Conservation (phyloP, 306 rosid species). For the Cucurbita pepo region DNA sequence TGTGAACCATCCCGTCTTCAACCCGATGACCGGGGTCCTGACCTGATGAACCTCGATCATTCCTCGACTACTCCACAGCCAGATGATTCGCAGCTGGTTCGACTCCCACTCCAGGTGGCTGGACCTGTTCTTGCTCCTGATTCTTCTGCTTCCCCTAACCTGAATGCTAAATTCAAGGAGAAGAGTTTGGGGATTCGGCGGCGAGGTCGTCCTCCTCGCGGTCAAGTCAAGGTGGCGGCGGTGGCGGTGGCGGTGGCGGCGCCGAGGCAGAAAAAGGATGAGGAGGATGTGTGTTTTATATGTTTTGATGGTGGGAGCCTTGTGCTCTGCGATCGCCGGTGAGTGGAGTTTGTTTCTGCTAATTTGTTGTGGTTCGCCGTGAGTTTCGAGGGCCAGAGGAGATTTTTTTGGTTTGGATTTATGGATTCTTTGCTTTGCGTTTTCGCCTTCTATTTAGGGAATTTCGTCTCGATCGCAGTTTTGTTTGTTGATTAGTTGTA, state of each 20-base stretch:
- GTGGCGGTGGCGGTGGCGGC: slow-evolving; percentile 17
- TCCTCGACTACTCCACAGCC: background rate
- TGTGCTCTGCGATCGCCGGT: slow-evolving; percentile 99
- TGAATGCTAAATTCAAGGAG: slow-evolving; percentile 5
- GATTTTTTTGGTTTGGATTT: background rate
- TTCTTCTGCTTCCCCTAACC: background rate
- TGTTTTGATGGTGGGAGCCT: slow-evolving; percentile 98
- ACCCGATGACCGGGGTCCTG: background rate
- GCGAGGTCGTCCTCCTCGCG: slow-evolving; percentile 76
- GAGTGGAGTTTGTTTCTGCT: slow-evolving; percentile 13
- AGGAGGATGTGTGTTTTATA: slow-evolving; percentile 87
- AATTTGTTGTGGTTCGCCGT: background rate
- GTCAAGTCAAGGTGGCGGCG: slow-evolving; percentile 17
- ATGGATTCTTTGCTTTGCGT: background rate
- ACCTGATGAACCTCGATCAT: background rate
- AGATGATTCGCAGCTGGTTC: background rate
- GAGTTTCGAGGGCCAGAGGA: background rate
- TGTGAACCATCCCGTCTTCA: background rate
- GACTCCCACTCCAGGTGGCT: background rate
- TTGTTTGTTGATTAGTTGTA: background rate
- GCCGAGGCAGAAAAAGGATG: slow-evolving; percentile 34
- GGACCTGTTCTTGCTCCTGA: background rate
- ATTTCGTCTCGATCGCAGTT: background rate
- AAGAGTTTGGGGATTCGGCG: slow-evolving; percentile 23
- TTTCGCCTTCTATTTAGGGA: background rate